Base-by-base conservation (phyloP, 2,329 filamentous ascomycete genomes). In the Colletotrichum echinochloae region DNA sequence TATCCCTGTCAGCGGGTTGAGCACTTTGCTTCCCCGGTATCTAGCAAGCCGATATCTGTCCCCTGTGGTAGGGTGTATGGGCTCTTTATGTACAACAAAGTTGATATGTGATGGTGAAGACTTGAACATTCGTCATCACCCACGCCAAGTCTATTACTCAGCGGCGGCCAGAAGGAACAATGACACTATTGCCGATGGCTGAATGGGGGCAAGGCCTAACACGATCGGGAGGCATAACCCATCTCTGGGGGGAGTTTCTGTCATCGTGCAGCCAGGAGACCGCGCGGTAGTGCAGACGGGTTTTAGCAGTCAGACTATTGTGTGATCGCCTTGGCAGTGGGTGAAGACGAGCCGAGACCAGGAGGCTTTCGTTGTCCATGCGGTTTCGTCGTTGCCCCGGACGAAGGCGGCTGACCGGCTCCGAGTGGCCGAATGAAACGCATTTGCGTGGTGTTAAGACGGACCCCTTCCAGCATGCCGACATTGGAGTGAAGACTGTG, bases 11-110 rank as follows among this genome's bases (percentile, higher is more conserved):
- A 63, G 67, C 67, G 67, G 67, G 57, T 57, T 57, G 46, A 67
- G 16, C 64, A 67, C 57, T 64, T 37, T 67, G 67, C 67, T 70
- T 70, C 67, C 67, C 67, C 67, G 67, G 67, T 62, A 57, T 57
- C 57, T 70, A 67, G 39, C 51, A 62, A 59, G 64, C 67, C 67
- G 37, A 59, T 70, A n/a, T 67, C 67, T 59, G 44, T 59, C 67
- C 59, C 59, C 46, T 70, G 67, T 65, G 41, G 54, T 41, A n/a
- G n/a, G n/a, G 55, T 48, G 66, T n/a, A n/a, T n/a, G n/a, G n/a
- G n/a, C n/a, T n/a, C n/a, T n/a, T n/a, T n/a, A n/a, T n/a, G n/a
- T n/a, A n/a, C n/a, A n/a, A n/a, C n/a, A n/a, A 70, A 70, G 57
- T 48, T 70, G 67, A 70, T 44, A 67, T 70, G 37, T 70, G 64